These are phyloP conservation scores for Boletus edulis DNA, from an alignment of 768 basidiomycete genomes.

Conservation along the genomic window DNA sequence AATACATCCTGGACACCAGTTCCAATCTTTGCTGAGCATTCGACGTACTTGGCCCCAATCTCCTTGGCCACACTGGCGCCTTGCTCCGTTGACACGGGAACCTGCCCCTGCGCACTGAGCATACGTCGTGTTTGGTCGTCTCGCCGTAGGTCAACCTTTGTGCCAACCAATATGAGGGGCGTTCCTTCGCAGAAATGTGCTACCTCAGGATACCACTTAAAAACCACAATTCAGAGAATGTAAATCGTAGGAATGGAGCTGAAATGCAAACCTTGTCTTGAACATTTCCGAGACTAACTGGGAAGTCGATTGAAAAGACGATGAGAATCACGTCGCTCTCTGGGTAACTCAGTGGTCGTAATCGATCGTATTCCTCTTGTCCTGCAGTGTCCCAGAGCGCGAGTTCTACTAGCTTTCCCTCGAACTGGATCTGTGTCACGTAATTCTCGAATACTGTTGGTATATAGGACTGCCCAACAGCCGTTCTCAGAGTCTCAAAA, in stretches of 20 bases:
- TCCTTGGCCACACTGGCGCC: conserved; percentile 85
- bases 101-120: conserved; percentile 85
- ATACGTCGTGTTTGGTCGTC: conserved; percentile 86
- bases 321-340: conserved; percentile 91
- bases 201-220: conserved; percentile 90
- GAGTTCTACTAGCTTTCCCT: conserved; percentile 87
- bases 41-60: conserved; percentile 90
- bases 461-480: conserved; percentile 67
- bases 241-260: background rate
- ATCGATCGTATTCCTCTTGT: conserved; percentile 93
- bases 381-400: conserved; percentile 99
- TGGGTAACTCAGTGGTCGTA: conserved; percentile 83
- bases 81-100: conserved; percentile 78
- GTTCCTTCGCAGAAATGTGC: conserved; percentile 90
- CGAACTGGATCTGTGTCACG: conserved; percentile 81
- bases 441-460: conserved; percentile 96
- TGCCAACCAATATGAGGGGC: conserved; percentile 88
- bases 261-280: conserved; percentile 68
- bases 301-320: conserved; percentile 93
- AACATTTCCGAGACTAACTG: conserved; percentile 86
- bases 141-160: conserved; percentile 87
- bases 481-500: conserved; percentile 19
- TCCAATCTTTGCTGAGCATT: conserved; percentile 94
- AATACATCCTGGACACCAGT: conserved; percentile 91
- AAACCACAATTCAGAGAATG: conserved; percentile 9